Base-by-base conservation (phyloP, 2,329 filamentous ascomycete species). In the Exophiala oligosperma region DNA sequence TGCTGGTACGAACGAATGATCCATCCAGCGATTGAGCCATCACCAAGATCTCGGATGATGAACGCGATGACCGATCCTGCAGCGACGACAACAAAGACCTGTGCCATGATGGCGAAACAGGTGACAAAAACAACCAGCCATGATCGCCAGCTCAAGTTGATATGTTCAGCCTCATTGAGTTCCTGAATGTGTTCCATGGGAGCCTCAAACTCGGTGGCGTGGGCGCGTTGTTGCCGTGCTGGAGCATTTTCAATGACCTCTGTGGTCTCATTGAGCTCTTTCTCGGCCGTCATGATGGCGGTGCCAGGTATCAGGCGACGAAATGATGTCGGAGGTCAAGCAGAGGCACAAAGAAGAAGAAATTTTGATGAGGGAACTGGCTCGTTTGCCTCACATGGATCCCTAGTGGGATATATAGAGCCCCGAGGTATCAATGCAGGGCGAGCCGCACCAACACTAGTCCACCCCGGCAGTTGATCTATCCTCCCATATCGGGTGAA, bases 51-150 rank as follows among this genome's bases (percentile, higher is more conserved):
- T 37, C 80, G 74, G 24, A 82, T 73, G 59, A 80, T 83, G 66
- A 84, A 84, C 0, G 79, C 78, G 51, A 84, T 79, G 4, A 83
- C 80, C 0, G 79, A 81, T 1, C 81, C 79, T 7, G 81, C 81
- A 7, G 81, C 81, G 1, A 80, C 77, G 3, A 83, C 80, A 3
- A 83, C 81, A 56, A 80, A 83, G 6, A 83, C 78, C 58, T 84
- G 81, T 1, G 79, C 73, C 72, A 81, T 77, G 59, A 83, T 76
- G 4, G 72, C 71, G 60, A 83, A 83, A 60, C 78, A 82, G n/a
- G 78, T 78, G n/a, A 82, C 67, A 52, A 78, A 77, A 14, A 78
- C 76, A 0, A 77, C 76, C 11, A 77, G 64, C 80, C 81, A 84
- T 54, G 80, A 83, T 61, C 80, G 74, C 81, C 81, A 84, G 41